Conservation (phyloP, 2,329 filamentous ascomycete species). For the Torrubiella hemipterigena region DNA sequence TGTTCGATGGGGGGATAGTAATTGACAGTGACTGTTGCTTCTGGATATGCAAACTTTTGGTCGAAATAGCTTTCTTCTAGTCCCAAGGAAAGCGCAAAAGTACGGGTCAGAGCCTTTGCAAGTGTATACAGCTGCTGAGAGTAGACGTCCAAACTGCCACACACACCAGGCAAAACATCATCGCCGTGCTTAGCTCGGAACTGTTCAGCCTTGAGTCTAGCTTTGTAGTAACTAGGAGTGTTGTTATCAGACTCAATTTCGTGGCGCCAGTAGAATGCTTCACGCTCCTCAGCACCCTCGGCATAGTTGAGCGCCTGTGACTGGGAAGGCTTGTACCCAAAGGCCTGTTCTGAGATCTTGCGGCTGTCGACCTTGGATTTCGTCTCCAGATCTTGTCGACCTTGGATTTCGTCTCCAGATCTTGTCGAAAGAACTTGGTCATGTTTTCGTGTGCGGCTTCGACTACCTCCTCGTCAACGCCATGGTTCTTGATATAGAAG, state of each 20-base stretch:
- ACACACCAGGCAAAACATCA: too few relatives aligned
- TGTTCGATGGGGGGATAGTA: constrained; percentile 21
- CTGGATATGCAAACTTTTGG: constrained; percentile 15
- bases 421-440: constrained; percentile 35
- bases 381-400: constrained; percentile 19
- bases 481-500: constrained; percentile 8
- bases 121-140: constrained; percentile 33
- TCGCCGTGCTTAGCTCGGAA: neutral
- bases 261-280: constrained; percentile 41
- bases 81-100: constrained; percentile 39
- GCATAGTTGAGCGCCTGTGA: constrained; percentile 34
- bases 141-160: too few relatives aligned
- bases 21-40: neutral
- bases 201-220: constrained; percentile 35
- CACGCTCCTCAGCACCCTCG: constrained; percentile 37
- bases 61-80: constrained; percentile 41
- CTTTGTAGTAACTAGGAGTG: too few relatives aligned
- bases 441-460: constrained; percentile 19
- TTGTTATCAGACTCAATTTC: too few relatives aligned
- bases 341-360: constrained; percentile 22
- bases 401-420: constrained; percentile 27
- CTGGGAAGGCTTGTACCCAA: constrained; percentile 32
- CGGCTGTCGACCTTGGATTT: constrained; percentile 28
- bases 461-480: constrained; percentile 21
- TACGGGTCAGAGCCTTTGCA: constrained; percentile 33